These are phyloP conservation scores for Hortiboletus flavorubellus DNA, from an alignment of 768 basidiomycete species.

Conservation along the genomic window DNA sequence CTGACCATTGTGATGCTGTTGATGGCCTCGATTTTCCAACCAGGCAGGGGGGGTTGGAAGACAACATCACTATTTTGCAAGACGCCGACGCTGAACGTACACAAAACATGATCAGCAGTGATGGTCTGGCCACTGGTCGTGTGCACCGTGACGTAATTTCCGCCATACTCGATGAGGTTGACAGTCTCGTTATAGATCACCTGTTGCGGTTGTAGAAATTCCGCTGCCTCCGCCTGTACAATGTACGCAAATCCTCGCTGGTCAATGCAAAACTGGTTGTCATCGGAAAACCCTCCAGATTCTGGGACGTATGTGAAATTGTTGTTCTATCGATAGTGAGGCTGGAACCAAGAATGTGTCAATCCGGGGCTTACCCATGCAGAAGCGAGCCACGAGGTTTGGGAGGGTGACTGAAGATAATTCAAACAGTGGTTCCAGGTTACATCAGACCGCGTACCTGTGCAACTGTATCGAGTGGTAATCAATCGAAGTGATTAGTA, in stretches of 20 bases:
- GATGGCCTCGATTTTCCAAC: conserved; percentile 64
- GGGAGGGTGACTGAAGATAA: conserved; percentile 55
- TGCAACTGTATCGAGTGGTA: conserved; percentile 14
- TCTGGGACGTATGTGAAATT: conserved; percentile 55
- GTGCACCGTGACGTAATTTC: conserved; percentile 44
- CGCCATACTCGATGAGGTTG: conserved; percentile 42
- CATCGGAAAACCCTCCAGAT: conserved; percentile 56
- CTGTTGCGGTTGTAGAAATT: conserved; percentile 49
- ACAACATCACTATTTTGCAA: conserved; percentile 59
- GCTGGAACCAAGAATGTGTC: not conserved
- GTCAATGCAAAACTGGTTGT: conserved; percentile 54
- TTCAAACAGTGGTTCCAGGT: conserved; percentile 5
- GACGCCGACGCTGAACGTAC: conserved; percentile 70
- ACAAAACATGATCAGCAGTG: conserved; percentile 55
- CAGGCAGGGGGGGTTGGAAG: conserved; percentile 54
- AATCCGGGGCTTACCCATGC: conserved; percentile 46
- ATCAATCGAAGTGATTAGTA: conserved; percentile 3
- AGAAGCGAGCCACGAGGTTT: conserved; percentile 61
- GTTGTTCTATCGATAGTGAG: conserved; percentile 42
- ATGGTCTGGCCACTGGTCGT: conserved; percentile 42
- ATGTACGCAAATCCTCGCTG: conserved; percentile 60
- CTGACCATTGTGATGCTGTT: conserved; percentile 57
- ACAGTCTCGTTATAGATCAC: conserved; percentile 51
- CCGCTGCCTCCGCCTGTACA: conserved; percentile 53
- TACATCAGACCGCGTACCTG: conserved; percentile 19